A percentile compares a stretch with the other conserved stretches of the same genome.
Evolutionary conservation across 2,329 filamentous ascomycete species (phyloP).

Genomic region (Phoma sp.): DNA sequence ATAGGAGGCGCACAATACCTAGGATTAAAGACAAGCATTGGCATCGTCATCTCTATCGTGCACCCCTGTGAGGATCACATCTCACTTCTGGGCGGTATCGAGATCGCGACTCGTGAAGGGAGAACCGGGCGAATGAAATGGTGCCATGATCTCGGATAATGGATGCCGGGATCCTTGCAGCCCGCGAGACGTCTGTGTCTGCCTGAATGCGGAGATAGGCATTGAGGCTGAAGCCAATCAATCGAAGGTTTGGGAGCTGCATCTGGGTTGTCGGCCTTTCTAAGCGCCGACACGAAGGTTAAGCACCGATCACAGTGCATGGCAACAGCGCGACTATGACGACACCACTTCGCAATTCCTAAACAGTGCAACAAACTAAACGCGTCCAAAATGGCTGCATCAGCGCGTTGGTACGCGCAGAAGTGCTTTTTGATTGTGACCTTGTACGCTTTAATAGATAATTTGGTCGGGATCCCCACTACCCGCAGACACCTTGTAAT

Average conservation of each 20-base stretch:
- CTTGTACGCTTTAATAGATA: slow-evolving; percentile 7
- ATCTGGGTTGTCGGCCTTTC: slow-evolving; percentile 17
- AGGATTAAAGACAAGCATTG: slow-evolving; percentile 3
- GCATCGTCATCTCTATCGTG: slow-evolving; percentile 3
- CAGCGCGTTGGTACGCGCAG: slow-evolving; percentile 10
- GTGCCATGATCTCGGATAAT: background rate
- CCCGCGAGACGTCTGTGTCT: background rate
- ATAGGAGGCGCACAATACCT: background rate
- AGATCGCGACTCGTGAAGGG: background rate
- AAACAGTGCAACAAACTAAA: slow-evolving; percentile 1
- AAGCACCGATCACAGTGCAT: slow-evolving; percentile 16
- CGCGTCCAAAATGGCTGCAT: slow-evolving; percentile 20
- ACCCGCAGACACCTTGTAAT: background rate
- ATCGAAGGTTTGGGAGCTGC: slow-evolving; percentile 16
- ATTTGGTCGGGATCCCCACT: background rate
- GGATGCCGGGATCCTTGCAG: slow-evolving; percentile 3
- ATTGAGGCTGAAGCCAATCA: slow-evolving; percentile 23
- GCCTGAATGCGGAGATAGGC: slow-evolving; percentile 5
- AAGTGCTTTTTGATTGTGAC: background rate
- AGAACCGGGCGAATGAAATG: background rate
- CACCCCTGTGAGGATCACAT: slow-evolving; percentile 2
- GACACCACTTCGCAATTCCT: slow-evolving; percentile 26
- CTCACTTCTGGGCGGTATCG: background rate
- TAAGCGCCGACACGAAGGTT: slow-evolving; percentile 21
- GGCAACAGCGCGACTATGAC: slow-evolving; percentile 18